phyloP scores from a whole-genome alignment of 768 basidiomycete species.

The Mycena kentingensis region DNA sequence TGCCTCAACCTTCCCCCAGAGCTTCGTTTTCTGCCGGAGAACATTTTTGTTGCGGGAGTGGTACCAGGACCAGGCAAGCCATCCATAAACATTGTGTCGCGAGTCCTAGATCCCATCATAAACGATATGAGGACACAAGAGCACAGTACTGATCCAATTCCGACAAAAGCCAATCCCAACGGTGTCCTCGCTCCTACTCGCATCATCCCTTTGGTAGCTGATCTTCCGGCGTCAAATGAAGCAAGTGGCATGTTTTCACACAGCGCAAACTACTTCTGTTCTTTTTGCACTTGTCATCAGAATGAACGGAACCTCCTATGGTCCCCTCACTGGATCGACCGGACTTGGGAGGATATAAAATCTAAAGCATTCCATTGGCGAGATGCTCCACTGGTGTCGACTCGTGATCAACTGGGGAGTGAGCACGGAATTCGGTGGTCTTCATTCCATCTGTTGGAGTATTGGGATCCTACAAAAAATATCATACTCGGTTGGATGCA shows the following conservation, averaged over 20 bases:
- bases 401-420: slow-evolving; percentile 4
- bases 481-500: slow-evolving; percentile 23
- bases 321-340: slow-evolving; percentile 7
- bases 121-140: slow-evolving; percentile 1
- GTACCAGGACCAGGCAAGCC: slow-evolving; percentile 32
- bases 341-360: slow-evolving; percentile 11
- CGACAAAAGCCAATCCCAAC: slow-evolving; percentile 9
- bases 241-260: slow-evolving; percentile 17
- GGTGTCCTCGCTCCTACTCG: slow-evolving; percentile 14
- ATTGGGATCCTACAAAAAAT: slow-evolving; percentile 21
- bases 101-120: slow-evolving; percentile 7
- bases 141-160: not conserved
- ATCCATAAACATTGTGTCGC: slow-evolving; percentile 3
- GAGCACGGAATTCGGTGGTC: slow-evolving; percentile 18
- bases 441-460: slow-evolving; percentile 12
- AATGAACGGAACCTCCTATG: slow-evolving; percentile 15
- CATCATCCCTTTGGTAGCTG: slow-evolving; percentile 17
- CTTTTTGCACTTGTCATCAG: slow-evolving; percentile 12
- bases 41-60: slow-evolving; percentile 27
- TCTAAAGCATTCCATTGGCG: slow-evolving; percentile 16
- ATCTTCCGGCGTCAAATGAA: slow-evolving; percentile 18
- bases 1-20: slow-evolving; percentile 31
- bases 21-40: slow-evolving; percentile 25
- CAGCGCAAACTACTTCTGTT: slow-evolving; percentile 20
- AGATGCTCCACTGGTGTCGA: slow-evolving; percentile 5